Evolutionary conservation across 495 filamentous ascomycete species (phyloP).

Genomic region (Podospora australis): DNA sequence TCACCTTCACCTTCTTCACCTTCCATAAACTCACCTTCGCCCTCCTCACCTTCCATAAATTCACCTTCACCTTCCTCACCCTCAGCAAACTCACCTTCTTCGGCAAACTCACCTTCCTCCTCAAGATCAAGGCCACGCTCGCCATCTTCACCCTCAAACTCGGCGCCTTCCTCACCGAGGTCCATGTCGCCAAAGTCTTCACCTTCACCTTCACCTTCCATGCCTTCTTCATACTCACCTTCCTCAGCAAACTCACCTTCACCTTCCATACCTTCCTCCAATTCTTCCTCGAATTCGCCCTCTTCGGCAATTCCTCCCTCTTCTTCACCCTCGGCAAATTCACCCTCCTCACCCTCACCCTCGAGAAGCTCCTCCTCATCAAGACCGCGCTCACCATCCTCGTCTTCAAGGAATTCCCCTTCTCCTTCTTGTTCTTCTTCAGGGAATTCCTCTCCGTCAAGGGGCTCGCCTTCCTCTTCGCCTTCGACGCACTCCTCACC

Average conservation of each 20-base stretch:
- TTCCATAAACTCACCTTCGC: not conserved
- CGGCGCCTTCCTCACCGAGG: not conserved
- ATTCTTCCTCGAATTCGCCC: slow-evolving; percentile 3
- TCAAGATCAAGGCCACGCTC: slow-evolving; percentile 6
- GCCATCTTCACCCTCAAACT: not conserved
- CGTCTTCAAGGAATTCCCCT: not conserved
- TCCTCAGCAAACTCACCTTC: slow-evolving; percentile 1
- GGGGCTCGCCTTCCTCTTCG: not conserved
- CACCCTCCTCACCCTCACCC: not conserved
- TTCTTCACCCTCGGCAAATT: not conserved
- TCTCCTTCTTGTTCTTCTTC: slow-evolving; percentile 4
- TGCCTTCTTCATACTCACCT: not conserved
- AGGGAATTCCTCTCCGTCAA: not conserved
- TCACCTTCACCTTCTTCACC: not conserved
- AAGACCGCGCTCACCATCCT: not conserved
- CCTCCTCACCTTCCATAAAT: not conserved
- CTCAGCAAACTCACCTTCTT: not conserved
- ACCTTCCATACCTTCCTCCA: not conserved
- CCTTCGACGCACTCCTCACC: not conserved
- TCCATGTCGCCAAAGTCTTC: not conserved
- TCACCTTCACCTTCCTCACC: not conserved
- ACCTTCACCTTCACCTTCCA: not conserved
- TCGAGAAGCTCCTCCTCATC: not conserved
- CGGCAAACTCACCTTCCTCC: not conserved
- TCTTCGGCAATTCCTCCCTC: not conserved